Percentiles rank a stretch among this genome's conserved stretches.
phyloP scores from a whole-genome alignment of 345 rosid genomes.

The Syzygium jambos region DNA sequence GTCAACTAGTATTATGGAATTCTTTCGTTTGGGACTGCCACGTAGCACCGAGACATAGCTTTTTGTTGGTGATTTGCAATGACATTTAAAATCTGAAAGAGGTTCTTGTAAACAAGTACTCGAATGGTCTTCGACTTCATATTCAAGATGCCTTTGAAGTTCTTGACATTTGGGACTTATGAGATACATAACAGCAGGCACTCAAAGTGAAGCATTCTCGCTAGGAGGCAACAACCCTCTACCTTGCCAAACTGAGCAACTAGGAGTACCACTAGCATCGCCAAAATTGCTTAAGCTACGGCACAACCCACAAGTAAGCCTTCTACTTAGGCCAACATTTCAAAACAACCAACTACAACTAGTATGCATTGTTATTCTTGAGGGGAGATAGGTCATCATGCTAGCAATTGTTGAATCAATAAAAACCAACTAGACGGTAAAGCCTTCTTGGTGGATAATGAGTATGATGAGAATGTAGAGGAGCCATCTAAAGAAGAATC shows the following conservation, averaged over 20 bases:
- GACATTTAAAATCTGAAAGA: no score
- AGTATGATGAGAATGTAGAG: background rate
- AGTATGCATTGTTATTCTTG: background rate
- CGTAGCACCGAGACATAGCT: no score
- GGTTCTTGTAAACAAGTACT: no score
- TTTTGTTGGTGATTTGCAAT: no score
- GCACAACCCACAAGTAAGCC: background rate
- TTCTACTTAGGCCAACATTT: background rate
- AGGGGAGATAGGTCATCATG: background rate
- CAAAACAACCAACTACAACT: background rate
- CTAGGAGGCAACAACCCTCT: no score
- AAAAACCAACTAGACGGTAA: rapidly evolving
- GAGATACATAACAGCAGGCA: no score
- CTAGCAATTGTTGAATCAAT: background rate
- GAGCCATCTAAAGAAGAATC: background rate
- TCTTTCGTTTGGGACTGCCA: no score
- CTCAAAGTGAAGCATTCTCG: no score
- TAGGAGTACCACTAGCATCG: background rate
- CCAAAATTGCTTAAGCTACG: rapidly evolving
- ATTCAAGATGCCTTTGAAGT: no score
- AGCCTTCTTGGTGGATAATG: background rate
- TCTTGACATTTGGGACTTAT: no score
- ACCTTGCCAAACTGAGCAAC: background rate
- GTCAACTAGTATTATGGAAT: no score
- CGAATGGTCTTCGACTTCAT: no score